Conservation (phyloP, 2,329 filamentous ascomycete species). For the Penicillium palitans region DNA sequence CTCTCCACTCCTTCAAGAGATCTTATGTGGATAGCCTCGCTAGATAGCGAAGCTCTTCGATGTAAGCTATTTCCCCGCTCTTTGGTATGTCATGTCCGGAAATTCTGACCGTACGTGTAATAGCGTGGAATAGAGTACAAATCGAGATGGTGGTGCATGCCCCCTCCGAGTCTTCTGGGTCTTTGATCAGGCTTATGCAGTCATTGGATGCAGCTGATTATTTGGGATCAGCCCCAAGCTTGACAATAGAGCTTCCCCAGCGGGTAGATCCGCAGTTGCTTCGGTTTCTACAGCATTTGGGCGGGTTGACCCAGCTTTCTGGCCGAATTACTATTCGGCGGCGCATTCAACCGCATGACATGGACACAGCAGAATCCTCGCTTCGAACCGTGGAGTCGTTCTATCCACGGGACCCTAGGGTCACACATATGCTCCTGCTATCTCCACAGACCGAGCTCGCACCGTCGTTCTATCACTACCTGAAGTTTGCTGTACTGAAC, state of each 20-base stretch:
- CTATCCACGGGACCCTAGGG: conserved; percentile 66
- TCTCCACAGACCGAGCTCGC: conserved; percentile 79
- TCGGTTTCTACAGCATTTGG: conserved; percentile 62
- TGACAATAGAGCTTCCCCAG: conserved; percentile 81
- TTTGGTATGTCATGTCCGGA: not conserved
- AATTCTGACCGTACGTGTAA: conserved; percentile 14
- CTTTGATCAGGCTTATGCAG: conserved; percentile 71
- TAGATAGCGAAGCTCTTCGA: conserved; percentile 71
- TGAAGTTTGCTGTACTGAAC: conserved; percentile 75
- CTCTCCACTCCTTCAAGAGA: conserved; percentile 65
- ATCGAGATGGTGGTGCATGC: conserved; percentile 86
- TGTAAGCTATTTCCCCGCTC: conserved; percentile 48
- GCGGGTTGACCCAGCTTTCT: conserved; percentile 63
- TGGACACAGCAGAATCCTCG: conserved; percentile 69
- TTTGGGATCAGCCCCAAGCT: conserved; percentile 65
- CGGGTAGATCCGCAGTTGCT: conserved; percentile 66
- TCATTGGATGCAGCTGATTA: conserved; percentile 78
- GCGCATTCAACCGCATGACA: conserved; percentile 62
- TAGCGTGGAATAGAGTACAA: conserved; percentile 74
- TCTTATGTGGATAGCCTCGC: conserved; percentile 72
- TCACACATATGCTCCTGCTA: conserved; percentile 79
- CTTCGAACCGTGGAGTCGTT: conserved; percentile 81
- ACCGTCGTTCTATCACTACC: conserved; percentile 79
- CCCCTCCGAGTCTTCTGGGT: conserved; percentile 67
- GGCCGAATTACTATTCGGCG: conserved; percentile 67